Base-by-base conservation (phyloP, 2,329 filamentous ascomycete genomes). In the Fusarium marasasianum region DNA sequence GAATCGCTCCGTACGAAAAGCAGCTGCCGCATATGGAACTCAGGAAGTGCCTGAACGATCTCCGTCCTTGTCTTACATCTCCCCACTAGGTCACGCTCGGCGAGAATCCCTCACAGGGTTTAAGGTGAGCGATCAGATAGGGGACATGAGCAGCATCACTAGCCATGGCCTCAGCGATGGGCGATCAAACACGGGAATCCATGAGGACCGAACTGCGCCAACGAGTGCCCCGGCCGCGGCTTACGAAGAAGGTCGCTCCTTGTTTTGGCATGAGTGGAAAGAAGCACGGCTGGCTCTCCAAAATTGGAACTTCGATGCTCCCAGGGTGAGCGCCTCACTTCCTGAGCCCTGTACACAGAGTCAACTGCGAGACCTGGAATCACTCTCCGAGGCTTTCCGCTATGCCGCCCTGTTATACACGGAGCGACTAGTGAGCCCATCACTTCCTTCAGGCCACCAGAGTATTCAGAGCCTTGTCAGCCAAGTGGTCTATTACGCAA, bases 181-280 rank as follows among this genome's bases (percentile, higher is more conserved):
- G 75, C 91, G 90, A 40, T 93, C 92, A 82, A 86, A 87, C 35
- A 86, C 87, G 11, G 84, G 84, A 15, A 82, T 89, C 4, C 86
- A 90, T 60, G 86, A 91, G 68, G 85, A 91, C 66, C 88, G 69
- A 91, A 74, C 84, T 86, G 24, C 73, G 85, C 41, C 82, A 82
- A 59, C 84, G 84, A 13, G 79, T 56, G 81, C 82, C 70, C 84
- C 84, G 2, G 81, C 86, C 8, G 79, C 86, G 14, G 80, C 84
- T 13, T 86, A 87, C 73, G 88, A 92, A 62, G 90, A 93, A 76
- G 85, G 89, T 51, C 87, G 89, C 44, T 86, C 87, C 43, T 85
- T 85, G n/a, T 97, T 97, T 82, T 97, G 94, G 94, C 85, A 87
- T 35, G 94, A 97, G 82, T 98, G 95, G 95, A 92, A 92, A 79